A percentile compares a stretch with the other conserved stretches of the same genome.
Evolutionary conservation across 2,329 filamentous ascomycete species (phyloP).

Genomic region (Aureobasidium sp.): DNA sequence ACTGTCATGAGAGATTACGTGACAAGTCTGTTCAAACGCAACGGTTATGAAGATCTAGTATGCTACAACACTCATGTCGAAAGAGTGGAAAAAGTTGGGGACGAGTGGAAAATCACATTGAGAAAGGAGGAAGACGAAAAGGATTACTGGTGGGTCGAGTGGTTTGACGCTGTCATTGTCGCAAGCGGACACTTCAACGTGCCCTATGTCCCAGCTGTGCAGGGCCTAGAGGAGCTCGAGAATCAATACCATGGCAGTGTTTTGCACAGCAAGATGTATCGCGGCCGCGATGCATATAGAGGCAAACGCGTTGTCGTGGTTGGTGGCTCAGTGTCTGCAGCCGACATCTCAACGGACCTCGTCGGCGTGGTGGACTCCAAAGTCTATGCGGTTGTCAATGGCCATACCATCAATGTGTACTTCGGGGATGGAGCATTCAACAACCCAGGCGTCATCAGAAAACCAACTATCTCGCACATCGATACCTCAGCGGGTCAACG

Average conservation of each 20-base stretch:
- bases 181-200: slow-evolving; percentile 56
- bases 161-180: slow-evolving; percentile 55
- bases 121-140: slow-evolving; percentile 46
- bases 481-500: slow-evolving; percentile 27
- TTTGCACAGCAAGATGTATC: slow-evolving; percentile 50
- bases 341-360: slow-evolving; percentile 54
- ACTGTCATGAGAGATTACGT: slow-evolving; percentile 51
- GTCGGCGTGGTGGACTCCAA: slow-evolving; percentile 40
- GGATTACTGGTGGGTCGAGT: slow-evolving; percentile 33
- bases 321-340: slow-evolving; percentile 58
- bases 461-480: slow-evolving; percentile 45
- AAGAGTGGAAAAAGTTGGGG: slow-evolving; percentile 42
- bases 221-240: slow-evolving; percentile 45
- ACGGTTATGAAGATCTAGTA: slow-evolving; percentile 48
- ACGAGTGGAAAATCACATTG: slow-evolving; percentile 19
- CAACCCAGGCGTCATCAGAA: slow-evolving; percentile 46
- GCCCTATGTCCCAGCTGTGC: slow-evolving; percentile 48
- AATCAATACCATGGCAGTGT: slow-evolving; percentile 43
- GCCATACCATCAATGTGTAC: slow-evolving; percentile 46
- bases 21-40: slow-evolving; percentile 44
- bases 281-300: slow-evolving; percentile 40
- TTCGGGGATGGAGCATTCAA: slow-evolving; percentile 55
- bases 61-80: slow-evolving; percentile 57
- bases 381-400: slow-evolving; percentile 48
- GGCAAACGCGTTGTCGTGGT: slow-evolving; percentile 53